phyloP scores from a whole-genome alignment of 2,329 filamentous ascomycete species.

The Atkinsonella texensis region DNA sequence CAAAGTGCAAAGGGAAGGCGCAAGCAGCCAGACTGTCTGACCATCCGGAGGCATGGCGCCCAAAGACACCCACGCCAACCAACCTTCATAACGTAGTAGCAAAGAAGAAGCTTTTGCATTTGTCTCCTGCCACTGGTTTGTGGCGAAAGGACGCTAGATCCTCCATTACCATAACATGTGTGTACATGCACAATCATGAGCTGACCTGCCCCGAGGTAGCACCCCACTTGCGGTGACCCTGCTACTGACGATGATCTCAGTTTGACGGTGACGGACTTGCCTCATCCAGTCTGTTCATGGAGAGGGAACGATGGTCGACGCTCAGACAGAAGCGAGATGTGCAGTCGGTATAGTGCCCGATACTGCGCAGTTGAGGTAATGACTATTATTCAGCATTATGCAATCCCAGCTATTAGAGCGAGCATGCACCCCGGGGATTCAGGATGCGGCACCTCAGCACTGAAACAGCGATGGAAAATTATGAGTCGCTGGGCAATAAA shows the following conservation, averaged over 20 bases:
- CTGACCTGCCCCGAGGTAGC: neutral
- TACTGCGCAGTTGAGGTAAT: too few relatives aligned
- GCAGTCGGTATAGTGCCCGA: neutral
- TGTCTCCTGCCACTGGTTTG: neutral
- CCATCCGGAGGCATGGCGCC: neutral
- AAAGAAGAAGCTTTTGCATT: neutral
- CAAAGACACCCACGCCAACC: neutral
- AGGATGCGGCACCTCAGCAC: neutral
- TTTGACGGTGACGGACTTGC: neutral
- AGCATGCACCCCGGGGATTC: neutral
- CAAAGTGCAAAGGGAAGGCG: neutral
- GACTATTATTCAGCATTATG: too few relatives aligned
- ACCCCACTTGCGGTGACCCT: neutral
- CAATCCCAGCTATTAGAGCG: neutral
- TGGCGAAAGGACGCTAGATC: neutral
- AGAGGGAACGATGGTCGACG: neutral
- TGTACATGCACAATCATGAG: neutral
- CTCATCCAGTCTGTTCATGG: neutral
- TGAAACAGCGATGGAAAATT: neutral
- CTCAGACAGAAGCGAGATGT: neutral
- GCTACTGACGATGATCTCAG: neutral
- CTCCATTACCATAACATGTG: neutral
- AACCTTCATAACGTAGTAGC: neutral
- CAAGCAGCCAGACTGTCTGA: neutral
- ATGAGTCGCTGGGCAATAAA: slow-evolving; percentile 1